These are phyloP conservation scores for Fagopyrum esculentum DNA, from an alignment of 148 eudicot species.

Conservation along the genomic window DNA sequence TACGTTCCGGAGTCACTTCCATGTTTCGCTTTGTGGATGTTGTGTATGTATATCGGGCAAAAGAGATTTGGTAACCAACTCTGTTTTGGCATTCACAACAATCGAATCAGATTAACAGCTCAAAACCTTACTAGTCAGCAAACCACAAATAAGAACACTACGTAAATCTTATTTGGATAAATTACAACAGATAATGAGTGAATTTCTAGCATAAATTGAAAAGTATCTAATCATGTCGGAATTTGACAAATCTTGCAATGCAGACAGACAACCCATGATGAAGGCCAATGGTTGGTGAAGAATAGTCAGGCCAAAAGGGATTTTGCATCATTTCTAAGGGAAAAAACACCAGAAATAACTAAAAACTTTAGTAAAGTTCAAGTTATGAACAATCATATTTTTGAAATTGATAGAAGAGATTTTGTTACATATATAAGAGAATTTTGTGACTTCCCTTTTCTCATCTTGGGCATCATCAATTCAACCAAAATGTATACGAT, in stretches of 20 bases:
- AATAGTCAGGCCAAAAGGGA: not conserved
- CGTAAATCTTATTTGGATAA: not conserved
- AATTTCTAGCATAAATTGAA: not conserved
- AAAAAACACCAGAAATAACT: not conserved
- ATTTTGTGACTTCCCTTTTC: too few relatives aligned
- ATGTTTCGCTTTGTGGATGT: constrained; percentile 64
- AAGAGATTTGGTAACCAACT: constrained; percentile 59
- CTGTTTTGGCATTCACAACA: constrained; percentile 19
- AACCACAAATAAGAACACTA: not conserved
- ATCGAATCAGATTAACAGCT: not conserved
- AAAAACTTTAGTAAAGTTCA: not conserved
- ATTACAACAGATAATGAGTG: not conserved
- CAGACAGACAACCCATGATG: not conserved
- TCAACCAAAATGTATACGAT: not conserved
- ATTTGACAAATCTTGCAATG: too few relatives aligned
- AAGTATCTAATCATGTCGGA: not conserved
- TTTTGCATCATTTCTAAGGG: not conserved
- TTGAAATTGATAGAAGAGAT: not conserved
- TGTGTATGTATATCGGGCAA: constrained; percentile 49
- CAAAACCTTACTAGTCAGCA: not conserved
- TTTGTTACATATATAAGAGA: too few relatives aligned
- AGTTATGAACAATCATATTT: not conserved
- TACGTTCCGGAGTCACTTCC: constrained; percentile 70
- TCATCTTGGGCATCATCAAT: not conserved
- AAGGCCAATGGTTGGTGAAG: not conserved